Percentiles rank a stretch among this genome's conserved stretches.
phyloP scores from a whole-genome alignment of 805 yeast species.

The Lipomyces yamadae region DNA sequence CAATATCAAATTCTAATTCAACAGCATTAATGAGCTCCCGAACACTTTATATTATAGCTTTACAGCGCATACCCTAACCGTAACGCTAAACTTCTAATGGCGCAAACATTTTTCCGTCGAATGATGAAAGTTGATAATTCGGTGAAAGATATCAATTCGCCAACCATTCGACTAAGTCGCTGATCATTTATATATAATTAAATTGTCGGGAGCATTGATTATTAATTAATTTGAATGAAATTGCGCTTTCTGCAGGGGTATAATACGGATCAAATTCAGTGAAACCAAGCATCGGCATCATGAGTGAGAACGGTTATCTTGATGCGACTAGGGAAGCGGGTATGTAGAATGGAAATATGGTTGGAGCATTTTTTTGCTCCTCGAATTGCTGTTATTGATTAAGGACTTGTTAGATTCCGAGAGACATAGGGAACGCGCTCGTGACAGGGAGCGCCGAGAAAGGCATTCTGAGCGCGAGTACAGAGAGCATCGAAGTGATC shows the following conservation, averaged over 20 bases:
- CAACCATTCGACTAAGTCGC: not conserved
- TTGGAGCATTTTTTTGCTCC: not conserved
- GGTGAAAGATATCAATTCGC: not conserved
- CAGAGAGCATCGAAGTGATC: conserved; percentile 32
- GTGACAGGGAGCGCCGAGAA: conserved; percentile 35
- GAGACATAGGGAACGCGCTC: conserved; percentile 36
- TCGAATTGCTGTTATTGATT: not conserved
- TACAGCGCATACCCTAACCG: not conserved
- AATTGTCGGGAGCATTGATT: not conserved
- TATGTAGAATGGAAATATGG: conserved; percentile 12
- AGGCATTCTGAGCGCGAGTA: conserved; percentile 28
- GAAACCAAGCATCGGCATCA: conserved; percentile 1
- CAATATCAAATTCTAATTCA: too few relatives aligned
- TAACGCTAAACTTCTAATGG: not conserved
- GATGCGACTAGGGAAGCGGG: conserved; percentile 35
- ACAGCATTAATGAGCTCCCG: not conserved
- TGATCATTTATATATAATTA: not conserved
- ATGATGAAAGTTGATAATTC: not conserved
- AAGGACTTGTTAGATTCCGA: conserved; percentile 25
- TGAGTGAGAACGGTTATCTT: conserved; percentile 34
- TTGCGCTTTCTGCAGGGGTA: not conserved
- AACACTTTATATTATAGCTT: not conserved
- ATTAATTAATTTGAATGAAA: not conserved
- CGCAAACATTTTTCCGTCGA: not conserved
- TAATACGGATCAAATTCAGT: not conserved